Evolutionary conservation across 1,284 basidiomycete genomes (phyloP).

Genomic region (Entoloma clypeatum): DNA sequence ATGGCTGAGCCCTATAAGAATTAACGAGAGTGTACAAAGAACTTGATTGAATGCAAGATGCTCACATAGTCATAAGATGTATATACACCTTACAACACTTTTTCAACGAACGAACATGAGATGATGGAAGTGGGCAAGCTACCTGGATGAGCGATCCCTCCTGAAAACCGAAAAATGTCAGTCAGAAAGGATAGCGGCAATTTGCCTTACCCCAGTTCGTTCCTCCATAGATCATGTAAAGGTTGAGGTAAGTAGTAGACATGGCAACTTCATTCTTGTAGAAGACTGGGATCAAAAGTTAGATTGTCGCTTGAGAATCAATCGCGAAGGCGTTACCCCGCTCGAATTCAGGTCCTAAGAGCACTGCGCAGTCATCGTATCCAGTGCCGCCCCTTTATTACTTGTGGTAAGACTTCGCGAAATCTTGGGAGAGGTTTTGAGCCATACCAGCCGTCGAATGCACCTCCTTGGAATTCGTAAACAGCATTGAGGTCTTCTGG

Average conservation of each 20-base stretch:
- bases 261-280: slow-evolving; percentile 48
- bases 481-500: slow-evolving; percentile 41
- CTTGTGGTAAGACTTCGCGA: background rate
- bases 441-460: slow-evolving; percentile 49
- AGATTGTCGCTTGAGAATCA: background rate
- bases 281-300: slow-evolving; percentile 35
- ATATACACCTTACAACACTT: slow-evolving; percentile 31
- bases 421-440: background rate
- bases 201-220: slow-evolving; percentile 42
- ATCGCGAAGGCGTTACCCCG: slow-evolving; percentile 27
- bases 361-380: slow-evolving; percentile 33
- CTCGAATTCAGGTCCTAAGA: slow-evolving; percentile 41
- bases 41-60: background rate
- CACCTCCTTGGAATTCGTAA: slow-evolving; percentile 49
- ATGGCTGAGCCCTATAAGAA: slow-evolving; percentile 40
- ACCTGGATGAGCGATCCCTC: slow-evolving; percentile 42
- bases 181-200: background rate
- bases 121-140: slow-evolving; percentile 3
- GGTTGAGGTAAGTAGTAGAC: slow-evolving; percentile 42
- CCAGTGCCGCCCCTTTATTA: slow-evolving; percentile 36
- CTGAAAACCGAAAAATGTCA: slow-evolving; percentile 12
- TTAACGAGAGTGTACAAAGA: slow-evolving; percentile 5
- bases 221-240: slow-evolving; percentile 51
- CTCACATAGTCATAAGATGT: slow-evolving; percentile 48
- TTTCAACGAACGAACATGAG: background rate